A percentile compares a stretch with the other conserved stretches of the same genome.
These are phyloP conservation scores for Solanum stenotomum DNA, from an alignment of 257 asterid genomes.

Conservation along the genomic window DNA sequence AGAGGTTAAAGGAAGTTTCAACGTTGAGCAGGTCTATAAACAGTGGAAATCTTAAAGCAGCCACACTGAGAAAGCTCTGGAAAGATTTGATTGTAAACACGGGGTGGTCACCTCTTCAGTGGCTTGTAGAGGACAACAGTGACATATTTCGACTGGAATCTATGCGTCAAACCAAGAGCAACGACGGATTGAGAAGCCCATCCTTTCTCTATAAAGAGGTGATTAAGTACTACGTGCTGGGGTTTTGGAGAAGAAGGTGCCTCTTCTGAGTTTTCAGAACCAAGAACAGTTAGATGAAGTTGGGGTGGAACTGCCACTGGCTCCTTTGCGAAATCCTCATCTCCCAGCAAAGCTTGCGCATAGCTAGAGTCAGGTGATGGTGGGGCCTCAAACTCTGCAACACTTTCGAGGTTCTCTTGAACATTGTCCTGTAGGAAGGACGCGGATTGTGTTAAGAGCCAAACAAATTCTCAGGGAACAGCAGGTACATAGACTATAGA, in stretches of 20 bases:
- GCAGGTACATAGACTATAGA: background rate
- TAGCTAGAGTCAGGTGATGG: slow-evolving; percentile 84
- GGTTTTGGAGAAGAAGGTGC: slow-evolving; percentile 38
- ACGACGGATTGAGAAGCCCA: too few relatives aligned
- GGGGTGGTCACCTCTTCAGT: slow-evolving; percentile 40
- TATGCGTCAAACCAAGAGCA: too few relatives aligned
- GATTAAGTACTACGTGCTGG: too few relatives aligned
- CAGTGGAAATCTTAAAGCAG: background rate
- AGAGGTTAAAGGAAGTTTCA: too few relatives aligned
- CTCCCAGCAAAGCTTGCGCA: slow-evolving; percentile 42
- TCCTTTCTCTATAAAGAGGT: too few relatives aligned
- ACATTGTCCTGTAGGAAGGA: slow-evolving; percentile 42
- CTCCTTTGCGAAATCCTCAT: slow-evolving; percentile 79
- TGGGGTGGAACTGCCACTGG: slow-evolving; percentile 68
- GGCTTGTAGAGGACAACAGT: slow-evolving; percentile 88
- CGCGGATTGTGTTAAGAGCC: background rate
- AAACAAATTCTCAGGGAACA: background rate
- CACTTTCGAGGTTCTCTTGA: slow-evolving; percentile 74
- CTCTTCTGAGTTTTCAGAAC: slow-evolving; percentile 29
- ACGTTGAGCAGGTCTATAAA: too few relatives aligned
- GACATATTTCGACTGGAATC: too few relatives aligned
- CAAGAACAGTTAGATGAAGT: slow-evolving; percentile 45
- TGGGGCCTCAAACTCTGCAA: slow-evolving; percentile 79
- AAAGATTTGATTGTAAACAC: background rate
- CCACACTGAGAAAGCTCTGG: background rate